Evolutionary conservation across 192 early-diverging fungal species (phyloP).

Genomic region (Backusella psychrophila): DNA sequence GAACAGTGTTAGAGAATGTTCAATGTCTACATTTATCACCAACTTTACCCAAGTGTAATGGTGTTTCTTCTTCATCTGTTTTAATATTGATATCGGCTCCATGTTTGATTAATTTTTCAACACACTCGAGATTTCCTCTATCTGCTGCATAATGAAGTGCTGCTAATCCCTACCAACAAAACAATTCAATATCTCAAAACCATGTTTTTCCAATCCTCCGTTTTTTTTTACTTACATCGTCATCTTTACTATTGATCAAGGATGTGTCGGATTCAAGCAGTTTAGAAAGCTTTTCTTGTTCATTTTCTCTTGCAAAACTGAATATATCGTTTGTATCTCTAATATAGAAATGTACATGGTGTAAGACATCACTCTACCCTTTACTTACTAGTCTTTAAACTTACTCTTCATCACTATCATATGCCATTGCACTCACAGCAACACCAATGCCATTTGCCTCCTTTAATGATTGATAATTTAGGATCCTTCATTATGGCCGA

Average conservation of each 20-base stretch:
- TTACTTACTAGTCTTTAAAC: not conserved
- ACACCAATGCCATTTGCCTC: not conserved
- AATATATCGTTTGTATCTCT: constrained; percentile 16
- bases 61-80: constrained; percentile 22
- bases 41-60: constrained; percentile 32
- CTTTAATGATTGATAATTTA: not conserved
- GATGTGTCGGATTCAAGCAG: not conserved
- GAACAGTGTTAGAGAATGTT: not conserved
- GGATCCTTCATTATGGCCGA: too few relatives aligned
- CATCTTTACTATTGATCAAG: constrained; percentile 15
- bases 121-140: constrained; percentile 44
- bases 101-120: constrained; percentile 34
- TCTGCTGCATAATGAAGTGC: constrained; percentile 55
- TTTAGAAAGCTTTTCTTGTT: constrained; percentile 5
- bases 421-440: constrained; percentile 42
- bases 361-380: not conserved
- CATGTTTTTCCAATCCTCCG: not conserved
- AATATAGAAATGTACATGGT: not conserved
- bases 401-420: constrained; percentile 23
- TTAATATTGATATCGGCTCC: constrained; percentile 34
- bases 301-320: constrained; percentile 12
- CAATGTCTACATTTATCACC: not conserved
- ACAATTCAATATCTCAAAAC: not conserved
- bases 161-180: constrained; percentile 43
- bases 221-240: constrained; percentile 20